These are phyloP conservation scores for Bacterosira constricta DNA, from an alignment of 108 stramenopile species.

Conservation along the genomic window DNA sequence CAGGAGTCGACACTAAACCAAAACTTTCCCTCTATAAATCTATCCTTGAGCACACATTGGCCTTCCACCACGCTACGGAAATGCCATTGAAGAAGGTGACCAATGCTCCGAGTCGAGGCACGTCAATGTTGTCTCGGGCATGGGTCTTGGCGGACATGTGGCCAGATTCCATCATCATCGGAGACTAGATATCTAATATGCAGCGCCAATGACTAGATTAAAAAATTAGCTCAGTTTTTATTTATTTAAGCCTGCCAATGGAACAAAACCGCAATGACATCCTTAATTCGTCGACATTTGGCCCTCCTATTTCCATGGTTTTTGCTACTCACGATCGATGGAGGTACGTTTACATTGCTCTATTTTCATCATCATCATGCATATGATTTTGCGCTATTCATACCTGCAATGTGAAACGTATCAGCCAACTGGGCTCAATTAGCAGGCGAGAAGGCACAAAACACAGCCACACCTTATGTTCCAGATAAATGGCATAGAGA, in stretches of 20 bases:
- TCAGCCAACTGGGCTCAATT: slow-evolving; percentile 58
- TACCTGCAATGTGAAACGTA: too few relatives aligned
- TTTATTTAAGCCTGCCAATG: neutral
- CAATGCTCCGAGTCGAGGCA: slow-evolving; percentile 53
- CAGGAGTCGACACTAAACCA: too few relatives aligned
- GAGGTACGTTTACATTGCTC: neutral
- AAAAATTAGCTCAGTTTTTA: too few relatives aligned
- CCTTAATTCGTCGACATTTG: neutral
- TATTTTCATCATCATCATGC: too few relatives aligned
- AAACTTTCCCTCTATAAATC: too few relatives aligned
- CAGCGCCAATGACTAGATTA: too few relatives aligned
- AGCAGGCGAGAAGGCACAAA: slow-evolving; percentile 51
- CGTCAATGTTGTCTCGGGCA: slow-evolving; percentile 59
- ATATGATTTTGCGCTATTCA: too few relatives aligned
- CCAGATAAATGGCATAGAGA: slow-evolving; percentile 48
- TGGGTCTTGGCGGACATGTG: slow-evolving; percentile 79
- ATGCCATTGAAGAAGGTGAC: slow-evolving; percentile 76
- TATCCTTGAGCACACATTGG: slow-evolving; percentile 56
- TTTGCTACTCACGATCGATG: neutral
- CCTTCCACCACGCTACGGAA: slow-evolving; percentile 92
- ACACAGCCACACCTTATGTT: slow-evolving; percentile 51
- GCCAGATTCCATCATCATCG: too few relatives aligned
- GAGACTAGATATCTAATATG: too few relatives aligned
- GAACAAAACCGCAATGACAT: neutral
- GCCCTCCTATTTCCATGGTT: neutral